Evolutionary conservation across 2,329 filamentous ascomycete species (phyloP), one percentile per base, ranked within the genome.

Genomic region (Colletotrichum liaoningense): DNA sequence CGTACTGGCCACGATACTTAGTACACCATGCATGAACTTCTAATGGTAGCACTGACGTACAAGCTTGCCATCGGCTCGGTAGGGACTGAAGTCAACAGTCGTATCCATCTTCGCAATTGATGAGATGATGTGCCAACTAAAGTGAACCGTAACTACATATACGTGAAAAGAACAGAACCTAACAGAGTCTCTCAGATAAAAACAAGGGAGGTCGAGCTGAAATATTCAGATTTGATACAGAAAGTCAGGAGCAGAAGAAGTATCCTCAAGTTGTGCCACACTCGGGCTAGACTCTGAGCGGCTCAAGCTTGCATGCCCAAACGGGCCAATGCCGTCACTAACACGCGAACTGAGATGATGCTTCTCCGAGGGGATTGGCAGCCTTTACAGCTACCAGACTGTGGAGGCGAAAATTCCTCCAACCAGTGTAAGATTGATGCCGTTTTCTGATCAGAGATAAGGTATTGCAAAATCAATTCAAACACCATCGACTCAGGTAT

Each of bases 1-100:
- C 90, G 80, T 92, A 90, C 86, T 90, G 74, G 52, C 19, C 12
- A n/a, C 30, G 19, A 24, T 35, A n/a, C 69, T 59, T 49, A 74
- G 46, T 35, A 57, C 24, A 33, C 16, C 16, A 55, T 16, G 6
- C 30, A 54, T 35, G 19, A 24, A n/a, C 3, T 22, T 22, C 12
- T 7, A 62, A 14, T 38, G 33, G 28, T 28, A 14, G 12, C 46
- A 26, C 26, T 33, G 33, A 82, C 85, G 73, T 75, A 88, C 87
- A 59, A 90, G 83, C 79, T 91, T 91, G 52, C 89, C 89, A 80
- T 91, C 89, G 4, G 85, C 69, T 70, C 89, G 82, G 78, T 90
- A 91, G 1, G 89, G 89, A 28, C 88, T 90, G 78, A 90, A 90
- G 68, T 88, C 85, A 74, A 86, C 83, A 1, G 84, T 79, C 2